Base-by-base conservation (phyloP, 2,329 filamentous ascomycete genomes). In the Fusarium albidum region DNA sequence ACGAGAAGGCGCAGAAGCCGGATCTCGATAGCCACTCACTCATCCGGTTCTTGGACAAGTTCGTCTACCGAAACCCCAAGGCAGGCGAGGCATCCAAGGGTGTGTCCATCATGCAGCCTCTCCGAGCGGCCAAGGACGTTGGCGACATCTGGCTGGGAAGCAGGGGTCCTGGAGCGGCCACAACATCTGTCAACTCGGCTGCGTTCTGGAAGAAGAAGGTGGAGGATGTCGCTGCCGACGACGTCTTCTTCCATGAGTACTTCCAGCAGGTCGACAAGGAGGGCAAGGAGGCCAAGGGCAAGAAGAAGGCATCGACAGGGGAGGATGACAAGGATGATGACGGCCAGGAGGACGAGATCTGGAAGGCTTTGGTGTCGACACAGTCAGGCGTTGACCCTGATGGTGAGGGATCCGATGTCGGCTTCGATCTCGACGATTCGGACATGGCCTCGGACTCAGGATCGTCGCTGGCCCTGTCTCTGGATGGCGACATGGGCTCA, bases 171-270 rank as follows among this genome's bases (percentile, higher is more conserved):
- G 74, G 72, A 13, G 66, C 69, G 39, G 56, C 71, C 50, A 64
- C 71, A 46, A 64, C 71, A 9, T 71, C 76, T 6, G 82, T 99
- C 73, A 99, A 99, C 75, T 89, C 89, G 2, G 90, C 96, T 58
- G 80, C 85, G 4, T 99, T 99, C 80, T 96, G 92, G 91, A 88
- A 88, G 68, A 92, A 91, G 83, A 93, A 92, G 77, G 81, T 84
- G n/a, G 88, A 92, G 59, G 88, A 98, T 47, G 89, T 99, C 37
- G 87, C 90, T 4, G 91, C 87, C 1, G 93, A 99, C 62, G 95
- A 99, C 70, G 90, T 92, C 32, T 99, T 99, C 84, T 99, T 99
- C 84, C 95, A 99, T 74, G 88, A 92, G 63, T 99, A 99, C 83
- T 99, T 99, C 76, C 88, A 85, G 55, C 84, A 88, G 57, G 76